These are phyloP conservation scores for Trametes cinnabarina DNA, from an alignment of 768 basidiomycete species.

Conservation along the genomic window DNA sequence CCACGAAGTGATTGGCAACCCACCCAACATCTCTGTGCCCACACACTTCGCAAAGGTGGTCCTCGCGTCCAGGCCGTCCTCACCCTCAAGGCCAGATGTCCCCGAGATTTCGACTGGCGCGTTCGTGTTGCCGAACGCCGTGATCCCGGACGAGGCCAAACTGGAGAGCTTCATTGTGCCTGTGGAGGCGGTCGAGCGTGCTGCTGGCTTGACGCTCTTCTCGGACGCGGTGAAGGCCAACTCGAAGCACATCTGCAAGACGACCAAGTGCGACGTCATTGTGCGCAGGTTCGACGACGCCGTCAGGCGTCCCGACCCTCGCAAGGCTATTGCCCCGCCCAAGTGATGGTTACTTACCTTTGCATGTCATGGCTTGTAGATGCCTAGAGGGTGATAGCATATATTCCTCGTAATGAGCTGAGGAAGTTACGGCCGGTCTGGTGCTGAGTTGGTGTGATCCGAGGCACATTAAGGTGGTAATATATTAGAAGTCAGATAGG, in stretches of 20 bases:
- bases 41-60: constrained; percentile 99
- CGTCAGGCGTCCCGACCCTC: constrained; percentile 58
- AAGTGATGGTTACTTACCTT: constrained; percentile 13
- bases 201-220: constrained; percentile 86
- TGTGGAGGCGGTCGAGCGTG: constrained; percentile 89
- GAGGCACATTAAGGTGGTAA: constrained; percentile 13
- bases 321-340: constrained; percentile 52
- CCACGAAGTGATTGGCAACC: constrained; percentile 92
- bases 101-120: constrained; percentile 85
- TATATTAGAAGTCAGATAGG: constrained; percentile 58
- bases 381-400: background rate
- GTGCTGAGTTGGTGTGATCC: constrained; percentile 6
- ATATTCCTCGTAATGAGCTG: background rate
- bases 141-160: constrained; percentile 81
- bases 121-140: constrained; percentile 94
- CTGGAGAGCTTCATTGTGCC: constrained; percentile 81
- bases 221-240: constrained; percentile 70
- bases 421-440: background rate
- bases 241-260: constrained; percentile 86
- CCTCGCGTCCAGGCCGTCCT: constrained; percentile 70
- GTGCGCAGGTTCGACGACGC: constrained; percentile 91
- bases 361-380: background rate
- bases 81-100: constrained; percentile 66
- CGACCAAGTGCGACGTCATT: constrained; percentile 83
- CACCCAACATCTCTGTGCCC: constrained; percentile 88